These are phyloP conservation scores for Nicotiana sylvestris DNA, from an alignment of 257 asterid genomes.

Conservation along the genomic window DNA sequence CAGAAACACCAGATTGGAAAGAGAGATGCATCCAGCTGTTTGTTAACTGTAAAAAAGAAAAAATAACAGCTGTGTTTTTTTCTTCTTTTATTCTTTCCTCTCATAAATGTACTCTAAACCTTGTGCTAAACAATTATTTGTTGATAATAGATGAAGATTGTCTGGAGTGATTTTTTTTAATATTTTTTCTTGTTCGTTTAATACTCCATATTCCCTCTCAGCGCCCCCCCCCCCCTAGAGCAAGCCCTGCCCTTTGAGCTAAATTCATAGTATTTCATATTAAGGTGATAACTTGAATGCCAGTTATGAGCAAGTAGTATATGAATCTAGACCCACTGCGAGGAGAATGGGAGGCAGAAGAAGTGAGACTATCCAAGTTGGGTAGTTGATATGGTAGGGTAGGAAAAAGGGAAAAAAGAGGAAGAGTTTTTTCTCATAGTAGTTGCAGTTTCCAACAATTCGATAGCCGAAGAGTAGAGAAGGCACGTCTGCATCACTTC, in stretches of 20 bases:
- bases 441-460: not conserved
- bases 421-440: not conserved
- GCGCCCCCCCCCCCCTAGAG: not conserved
- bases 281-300: not conserved
- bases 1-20: conserved; percentile 15
- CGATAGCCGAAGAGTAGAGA: not conserved
- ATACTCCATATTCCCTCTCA: not conserved
- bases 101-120: conserved; percentile 23
- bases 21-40: conserved; percentile 48
- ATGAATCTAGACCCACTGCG: not conserved
- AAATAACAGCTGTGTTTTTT: conserved; percentile 56
- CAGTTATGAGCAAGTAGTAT: not conserved
- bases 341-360: not conserved
- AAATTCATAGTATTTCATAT: not conserved
- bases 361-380: not conserved
- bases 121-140: conserved; percentile 31
- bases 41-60: conserved; percentile 54
- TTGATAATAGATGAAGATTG: conserved; percentile 9
- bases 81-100: not conserved
- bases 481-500: not conserved
- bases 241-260: not conserved
- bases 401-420: not conserved
- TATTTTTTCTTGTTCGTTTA: not conserved
- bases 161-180: not conserved
- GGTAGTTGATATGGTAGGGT: not conserved